Evolutionary conservation across 2,329 filamentous ascomycete genomes (phyloP).

Genomic region (Calcarisporium arbuscula): DNA sequence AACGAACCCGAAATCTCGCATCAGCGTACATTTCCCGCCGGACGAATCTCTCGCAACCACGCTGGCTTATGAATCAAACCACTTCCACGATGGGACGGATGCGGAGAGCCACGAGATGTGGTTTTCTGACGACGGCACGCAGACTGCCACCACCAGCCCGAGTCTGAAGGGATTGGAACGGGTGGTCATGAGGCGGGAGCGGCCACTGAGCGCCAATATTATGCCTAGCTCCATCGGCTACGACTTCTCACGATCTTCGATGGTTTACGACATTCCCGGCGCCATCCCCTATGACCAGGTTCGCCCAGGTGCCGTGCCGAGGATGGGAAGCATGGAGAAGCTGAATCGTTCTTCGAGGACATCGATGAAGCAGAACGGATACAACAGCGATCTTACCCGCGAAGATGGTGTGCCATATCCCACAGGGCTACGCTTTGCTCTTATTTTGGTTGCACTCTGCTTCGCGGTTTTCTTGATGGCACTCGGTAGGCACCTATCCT

Average conservation of each 20-base stretch:
- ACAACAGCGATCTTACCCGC: not conserved
- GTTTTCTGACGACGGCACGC: not conserved
- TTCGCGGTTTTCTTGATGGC: constrained; percentile 35
- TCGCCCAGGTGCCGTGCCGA: constrained; percentile 11
- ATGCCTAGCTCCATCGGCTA: no score
- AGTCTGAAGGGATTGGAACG: not conserved
- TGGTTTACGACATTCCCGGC: not conserved
- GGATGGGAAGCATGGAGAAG: constrained; percentile 21
- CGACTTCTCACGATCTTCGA: not conserved
- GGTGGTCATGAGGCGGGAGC: no score
- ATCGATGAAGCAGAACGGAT: not conserved
- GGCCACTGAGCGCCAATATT: no score
- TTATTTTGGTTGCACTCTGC: constrained; percentile 31
- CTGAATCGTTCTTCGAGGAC: constrained; percentile 12
- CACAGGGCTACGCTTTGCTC: constrained; percentile 20
- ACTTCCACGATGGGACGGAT: no score
- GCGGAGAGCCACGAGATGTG: not conserved
- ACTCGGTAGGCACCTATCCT: constrained; percentile 26
- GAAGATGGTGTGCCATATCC: constrained; percentile 14
- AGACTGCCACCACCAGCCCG: not conserved
- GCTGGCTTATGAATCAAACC: no score
- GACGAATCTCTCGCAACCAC: no score
- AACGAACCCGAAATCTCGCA: no score
- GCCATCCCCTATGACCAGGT: not conserved
- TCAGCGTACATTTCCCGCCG: no score